Evolutionary conservation across 1,284 basidiomycete species (phyloP).

Genomic region (Trametes sp.): DNA sequence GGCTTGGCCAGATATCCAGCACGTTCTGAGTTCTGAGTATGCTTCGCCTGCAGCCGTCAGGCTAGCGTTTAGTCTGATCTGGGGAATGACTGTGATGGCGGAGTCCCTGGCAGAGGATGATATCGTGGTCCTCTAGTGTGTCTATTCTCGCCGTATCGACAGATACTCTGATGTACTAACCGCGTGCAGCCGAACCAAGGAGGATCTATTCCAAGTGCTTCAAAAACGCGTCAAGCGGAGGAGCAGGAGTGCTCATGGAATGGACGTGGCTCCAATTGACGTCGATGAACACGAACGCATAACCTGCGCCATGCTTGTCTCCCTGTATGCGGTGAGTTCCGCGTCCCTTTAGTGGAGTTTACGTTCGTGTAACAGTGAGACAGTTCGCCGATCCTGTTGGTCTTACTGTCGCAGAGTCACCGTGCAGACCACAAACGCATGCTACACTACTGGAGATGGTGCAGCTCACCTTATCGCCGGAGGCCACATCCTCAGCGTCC

Average conservation of each 20-base stretch:
- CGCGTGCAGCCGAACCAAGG: not conserved
- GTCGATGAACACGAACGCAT: slow-evolving; percentile 46
- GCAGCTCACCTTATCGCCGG: slow-evolving; percentile 46
- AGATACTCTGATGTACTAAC: not conserved
- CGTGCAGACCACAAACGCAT: slow-evolving; percentile 57
- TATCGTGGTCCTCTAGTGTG: not conserved
- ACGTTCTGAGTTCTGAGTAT: slow-evolving; percentile 52
- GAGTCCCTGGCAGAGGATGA: slow-evolving; percentile 41
- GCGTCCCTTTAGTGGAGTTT: not conserved
- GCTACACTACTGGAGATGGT: slow-evolving; percentile 55
- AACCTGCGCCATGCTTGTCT: slow-evolving; percentile 57
- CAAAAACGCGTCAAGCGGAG: slow-evolving; percentile 9
- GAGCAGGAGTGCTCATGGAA: not conserved
- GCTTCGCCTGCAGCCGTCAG: slow-evolving; percentile 68
- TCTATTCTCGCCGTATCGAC: no score
- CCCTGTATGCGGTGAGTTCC: slow-evolving; percentile 59
- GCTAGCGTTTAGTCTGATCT: slow-evolving; percentile 59
- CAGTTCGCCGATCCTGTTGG: slow-evolving; percentile 34
- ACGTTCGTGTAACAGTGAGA: not conserved
- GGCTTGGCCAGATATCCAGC: slow-evolving; percentile 55
- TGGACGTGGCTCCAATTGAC: not conserved
- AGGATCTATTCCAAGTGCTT: slow-evolving; percentile 3
- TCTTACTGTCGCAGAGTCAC: not conserved
- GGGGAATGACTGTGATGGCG: slow-evolving; percentile 61
- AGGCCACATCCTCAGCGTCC: slow-evolving; percentile 24